phyloP scores from a whole-genome alignment of 345 rosid species.

The Citrus maxima region DNA sequence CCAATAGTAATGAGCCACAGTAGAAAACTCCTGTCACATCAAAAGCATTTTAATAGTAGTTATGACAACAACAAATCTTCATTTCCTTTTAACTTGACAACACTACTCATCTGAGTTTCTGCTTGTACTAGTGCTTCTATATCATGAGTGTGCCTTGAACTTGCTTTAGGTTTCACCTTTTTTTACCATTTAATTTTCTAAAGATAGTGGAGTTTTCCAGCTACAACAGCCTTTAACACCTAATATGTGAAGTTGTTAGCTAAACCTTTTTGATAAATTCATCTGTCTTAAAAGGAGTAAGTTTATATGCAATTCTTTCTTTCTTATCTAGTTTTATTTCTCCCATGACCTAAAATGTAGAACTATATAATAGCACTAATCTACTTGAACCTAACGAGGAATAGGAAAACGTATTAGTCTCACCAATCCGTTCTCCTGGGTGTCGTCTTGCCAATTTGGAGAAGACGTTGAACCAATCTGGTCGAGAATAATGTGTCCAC shows the following conservation, averaged over 20 bases:
- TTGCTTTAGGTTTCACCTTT: not conserved
- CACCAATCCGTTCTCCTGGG: conserved; percentile 42
- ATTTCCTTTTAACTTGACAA: not conserved
- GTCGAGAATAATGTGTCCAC: conserved; percentile 44
- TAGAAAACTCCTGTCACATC: conserved; percentile 45
- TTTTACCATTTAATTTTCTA: not conserved
- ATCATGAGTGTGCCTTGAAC: not conserved
- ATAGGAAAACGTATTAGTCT: conserved; percentile 10
- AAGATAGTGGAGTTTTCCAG: not conserved
- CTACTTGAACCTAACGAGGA: too few relatives aligned
- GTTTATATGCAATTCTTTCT: not conserved
- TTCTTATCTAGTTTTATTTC: not conserved
- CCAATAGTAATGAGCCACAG: conserved; percentile 46
- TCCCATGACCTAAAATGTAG: not conserved
- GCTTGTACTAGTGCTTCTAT: too few relatives aligned
- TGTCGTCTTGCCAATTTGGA: conserved; percentile 40
- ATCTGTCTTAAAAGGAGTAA: not conserved
- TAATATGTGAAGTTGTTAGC: not conserved
- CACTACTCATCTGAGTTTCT: not conserved
- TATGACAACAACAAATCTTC: not conserved
- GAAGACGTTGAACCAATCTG: conserved; percentile 53
- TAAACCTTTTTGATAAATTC: not conserved
- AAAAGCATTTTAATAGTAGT: not conserved
- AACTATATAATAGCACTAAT: too few relatives aligned
- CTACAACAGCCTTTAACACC: not conserved